Conservation (phyloP, 225 moss, liverwort and hornwort species). For the Pleurozium schreberi region DNA sequence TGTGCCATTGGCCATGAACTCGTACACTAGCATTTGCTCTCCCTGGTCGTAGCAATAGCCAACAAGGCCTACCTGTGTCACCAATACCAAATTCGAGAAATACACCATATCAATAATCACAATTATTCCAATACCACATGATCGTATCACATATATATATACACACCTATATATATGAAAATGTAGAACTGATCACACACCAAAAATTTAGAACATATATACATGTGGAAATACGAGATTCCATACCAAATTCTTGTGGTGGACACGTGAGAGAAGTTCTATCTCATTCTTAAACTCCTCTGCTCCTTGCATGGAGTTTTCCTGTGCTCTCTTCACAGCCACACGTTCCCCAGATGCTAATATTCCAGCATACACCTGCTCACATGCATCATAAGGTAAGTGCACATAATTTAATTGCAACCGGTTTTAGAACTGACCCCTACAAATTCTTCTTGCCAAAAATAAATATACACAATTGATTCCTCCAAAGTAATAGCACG, state of each 20-base stretch:
- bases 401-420: background rate
- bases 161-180: no score
- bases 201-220: background rate
- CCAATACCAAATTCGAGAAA: background rate
- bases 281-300: conserved; percentile 88
- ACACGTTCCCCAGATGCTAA: conserved; percentile 46
- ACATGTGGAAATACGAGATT: background rate
- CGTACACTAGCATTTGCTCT: conserved; percentile 84
- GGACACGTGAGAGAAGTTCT: conserved; percentile 69
- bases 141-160: background rate
- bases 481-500: background rate
- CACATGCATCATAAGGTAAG: background rate
- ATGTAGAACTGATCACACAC: background rate
- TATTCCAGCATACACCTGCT: conserved; percentile 38
- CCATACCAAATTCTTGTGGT: conserved; percentile 59
- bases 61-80: conserved; percentile 23
- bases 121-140: background rate
- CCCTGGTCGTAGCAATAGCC: conserved; percentile 87
- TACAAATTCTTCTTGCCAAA: background rate
- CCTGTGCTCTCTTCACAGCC: conserved; percentile 75
- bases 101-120: background rate
- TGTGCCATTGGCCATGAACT: conserved; percentile 77
- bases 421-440: background rate
- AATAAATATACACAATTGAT: background rate
- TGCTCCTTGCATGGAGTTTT: conserved; percentile 74